Evolutionary conservation across 768 basidiomycete genomes (phyloP).

Genomic region (Amanita pallidorosea): DNA sequence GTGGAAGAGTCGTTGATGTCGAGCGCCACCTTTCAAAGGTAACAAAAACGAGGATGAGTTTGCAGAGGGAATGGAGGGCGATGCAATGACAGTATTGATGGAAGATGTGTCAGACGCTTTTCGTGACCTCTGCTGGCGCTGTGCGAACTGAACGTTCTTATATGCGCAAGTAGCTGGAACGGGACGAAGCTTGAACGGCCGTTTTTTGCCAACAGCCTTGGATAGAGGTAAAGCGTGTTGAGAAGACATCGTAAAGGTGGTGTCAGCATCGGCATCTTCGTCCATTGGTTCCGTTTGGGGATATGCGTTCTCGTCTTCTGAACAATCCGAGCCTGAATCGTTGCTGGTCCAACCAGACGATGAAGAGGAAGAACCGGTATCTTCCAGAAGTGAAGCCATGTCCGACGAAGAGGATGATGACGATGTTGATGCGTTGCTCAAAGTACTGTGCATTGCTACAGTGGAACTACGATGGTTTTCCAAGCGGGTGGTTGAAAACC

Average conservation of each 20-base stretch:
- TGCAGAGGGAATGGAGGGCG: slow-evolving; percentile 11
- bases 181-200: slow-evolving; percentile 36
- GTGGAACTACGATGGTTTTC: slow-evolving; percentile 15
- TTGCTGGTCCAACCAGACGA: slow-evolving; percentile 41
- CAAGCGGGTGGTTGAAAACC: slow-evolving; percentile 37
- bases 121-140: slow-evolving; percentile 20
- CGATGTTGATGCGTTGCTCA: slow-evolving; percentile 29
- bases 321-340: slow-evolving; percentile 18
- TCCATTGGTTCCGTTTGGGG: slow-evolving; percentile 17
- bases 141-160: slow-evolving; percentile 12
- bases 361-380: slow-evolving; percentile 49
- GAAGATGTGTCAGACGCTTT: slow-evolving; percentile 44
- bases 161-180: slow-evolving; percentile 21
- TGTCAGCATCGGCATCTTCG: slow-evolving; percentile 12
- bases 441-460: slow-evolving; percentile 32
- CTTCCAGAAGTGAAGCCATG: slow-evolving; percentile 52
- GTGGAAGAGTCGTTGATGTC: slow-evolving; percentile 2
- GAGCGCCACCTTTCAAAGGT: slow-evolving; percentile 2
- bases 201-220: slow-evolving; percentile 19
- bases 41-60: slow-evolving; percentile 4
- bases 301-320: slow-evolving; percentile 37
- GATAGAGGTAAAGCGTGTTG: slow-evolving; percentile 11
- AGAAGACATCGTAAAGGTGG: slow-evolving; percentile 11
- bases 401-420: slow-evolving; percentile 40
- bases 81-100: slow-evolving; percentile 32